Base-by-base conservation (phyloP, 495 filamentous ascomycete genomes). In the Collariella sp. region DNA sequence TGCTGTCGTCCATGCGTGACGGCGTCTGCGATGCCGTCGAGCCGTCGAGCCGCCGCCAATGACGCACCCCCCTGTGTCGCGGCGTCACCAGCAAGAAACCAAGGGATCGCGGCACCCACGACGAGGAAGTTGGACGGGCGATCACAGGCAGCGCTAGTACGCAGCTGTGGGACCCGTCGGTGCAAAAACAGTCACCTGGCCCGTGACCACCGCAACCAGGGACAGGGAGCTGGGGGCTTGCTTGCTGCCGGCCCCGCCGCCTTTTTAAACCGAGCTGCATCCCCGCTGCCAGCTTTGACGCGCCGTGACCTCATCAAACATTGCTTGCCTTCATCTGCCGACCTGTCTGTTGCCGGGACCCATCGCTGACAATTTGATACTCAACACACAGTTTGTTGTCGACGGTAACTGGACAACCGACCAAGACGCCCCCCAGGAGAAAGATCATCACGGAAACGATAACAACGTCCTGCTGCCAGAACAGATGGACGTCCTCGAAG, bases 381-480 rank as follows among this genome's bases (percentile, higher is more conserved):
- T 36, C 20, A 0, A 43, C 26, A 24, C 31, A 52, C 58, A 95
- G 88, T 97, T 95, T 71, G 86, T 97, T 59, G 91, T 94, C 42
- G 90, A 98, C 79, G 84, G 82, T 40, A 78, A 73, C 54, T 98
- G 93, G 93, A 82, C 79, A 20, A 87, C 83, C 57, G 87, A 96
- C 66, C 82, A 81, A 60, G 79, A 81, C 46, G 83, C 81, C 20
- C 87, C 87, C 24, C 80, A 86, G 69, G 89, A 95, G 71, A 78
- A 75, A 55, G 93, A 95, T 76, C 76, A 76, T 42, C 70, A 79
- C 46, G 81, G 84, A 56, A 93, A 89, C 76, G 74, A 87, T 51
- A 96, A 96, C 76, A 96, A 96, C 81, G 76, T 96, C 47, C 77
- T 98, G 29, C 76, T 80, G 12, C 82, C 86, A 15, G 79, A 89